Conservation (phyloP, 768 basidiomycete species). For the Leccinum longicurvipes region DNA sequence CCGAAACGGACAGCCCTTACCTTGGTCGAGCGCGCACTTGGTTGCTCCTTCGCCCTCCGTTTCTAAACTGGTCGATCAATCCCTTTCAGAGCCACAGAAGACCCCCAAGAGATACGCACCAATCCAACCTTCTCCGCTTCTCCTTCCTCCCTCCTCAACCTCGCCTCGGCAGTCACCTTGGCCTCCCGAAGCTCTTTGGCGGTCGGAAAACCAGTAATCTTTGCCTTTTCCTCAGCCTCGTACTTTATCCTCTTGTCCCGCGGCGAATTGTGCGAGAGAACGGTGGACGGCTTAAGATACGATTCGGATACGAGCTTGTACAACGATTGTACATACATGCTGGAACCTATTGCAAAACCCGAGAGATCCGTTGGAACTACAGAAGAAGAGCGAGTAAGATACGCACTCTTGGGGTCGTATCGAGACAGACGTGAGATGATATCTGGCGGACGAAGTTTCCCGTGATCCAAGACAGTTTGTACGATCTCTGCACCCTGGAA, state of each 20-base stretch:
- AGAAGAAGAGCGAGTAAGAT: constrained; percentile 10
- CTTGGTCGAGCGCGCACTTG: constrained; percentile 49
- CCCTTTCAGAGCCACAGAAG: background rate
- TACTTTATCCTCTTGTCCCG: constrained; percentile 78
- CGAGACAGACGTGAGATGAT: constrained; percentile 53
- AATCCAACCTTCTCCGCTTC: constrained; percentile 71
- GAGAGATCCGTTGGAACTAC: background rate
- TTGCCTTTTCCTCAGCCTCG: constrained; percentile 73
- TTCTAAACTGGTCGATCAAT: constrained; percentile 46
- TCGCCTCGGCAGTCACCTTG: constrained; percentile 60
- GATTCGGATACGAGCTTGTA: constrained; percentile 65
- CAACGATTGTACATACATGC: constrained; percentile 56
- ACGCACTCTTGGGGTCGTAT: constrained; percentile 57
- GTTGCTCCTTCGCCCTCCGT: constrained; percentile 51
- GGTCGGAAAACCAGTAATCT: constrained; percentile 73
- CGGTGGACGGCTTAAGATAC: constrained; percentile 80
- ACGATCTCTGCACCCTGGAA: constrained; percentile 72
- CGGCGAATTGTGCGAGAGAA: constrained; percentile 75
- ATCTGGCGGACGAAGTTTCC: constrained; percentile 77
- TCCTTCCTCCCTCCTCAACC: constrained; percentile 66
- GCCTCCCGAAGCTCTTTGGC: constrained; percentile 75
- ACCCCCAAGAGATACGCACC: constrained; percentile 41
- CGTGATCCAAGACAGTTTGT: constrained; percentile 74
- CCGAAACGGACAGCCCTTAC: constrained; percentile 29
- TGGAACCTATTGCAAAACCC: constrained; percentile 21